These are phyloP conservation scores for Prillingera fragicola DNA, from an alignment of 1,284 basidiomycete species.

Conservation along the genomic window DNA sequence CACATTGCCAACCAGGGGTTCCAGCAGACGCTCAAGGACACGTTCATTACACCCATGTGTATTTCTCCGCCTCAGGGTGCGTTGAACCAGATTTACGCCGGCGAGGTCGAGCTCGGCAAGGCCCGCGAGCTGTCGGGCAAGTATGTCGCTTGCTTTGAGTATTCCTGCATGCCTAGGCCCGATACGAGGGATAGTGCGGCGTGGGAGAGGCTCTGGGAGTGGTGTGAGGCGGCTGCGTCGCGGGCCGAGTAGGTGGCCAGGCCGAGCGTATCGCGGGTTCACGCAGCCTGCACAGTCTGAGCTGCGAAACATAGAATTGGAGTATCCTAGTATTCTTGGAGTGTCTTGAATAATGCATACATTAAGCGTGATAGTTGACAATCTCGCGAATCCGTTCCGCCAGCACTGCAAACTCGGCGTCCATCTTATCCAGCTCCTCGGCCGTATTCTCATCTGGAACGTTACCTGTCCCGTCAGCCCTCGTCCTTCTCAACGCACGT, in stretches of 20 bases:
- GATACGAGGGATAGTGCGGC: constrained; percentile 27
- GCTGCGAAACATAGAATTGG: too few species aligned
- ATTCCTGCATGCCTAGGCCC: constrained; percentile 22
- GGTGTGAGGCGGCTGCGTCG: constrained; percentile 33
- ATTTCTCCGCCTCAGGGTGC: constrained; percentile 37
- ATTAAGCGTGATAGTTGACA: too few species aligned
- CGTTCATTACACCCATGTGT: constrained; percentile 34
- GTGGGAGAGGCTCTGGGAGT: constrained; percentile 38
- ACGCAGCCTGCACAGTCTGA: too few species aligned
- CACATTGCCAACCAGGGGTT: constrained; percentile 20
- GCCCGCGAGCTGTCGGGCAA: constrained; percentile 29
- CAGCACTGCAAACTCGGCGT: constrained; percentile 24
- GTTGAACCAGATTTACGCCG: constrained; percentile 52
- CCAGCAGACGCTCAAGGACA: not conserved
- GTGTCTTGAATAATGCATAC: too few species aligned
- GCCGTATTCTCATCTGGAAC: constrained; percentile 66
- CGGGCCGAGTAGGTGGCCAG: too few species aligned
- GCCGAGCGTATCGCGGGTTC: too few species aligned
- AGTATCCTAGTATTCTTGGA: too few species aligned
- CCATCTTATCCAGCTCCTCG: constrained; percentile 48
- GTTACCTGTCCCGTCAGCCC: constrained; percentile 51
- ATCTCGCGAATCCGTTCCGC: constrained; percentile 26
- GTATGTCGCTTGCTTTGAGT: constrained; percentile 42
- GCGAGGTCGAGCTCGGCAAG: constrained; percentile 49
- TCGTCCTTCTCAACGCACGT: constrained; percentile 7